phyloP scores from a whole-genome alignment of 345 rosid species.

The Eucalyptus polyanthemos region DNA sequence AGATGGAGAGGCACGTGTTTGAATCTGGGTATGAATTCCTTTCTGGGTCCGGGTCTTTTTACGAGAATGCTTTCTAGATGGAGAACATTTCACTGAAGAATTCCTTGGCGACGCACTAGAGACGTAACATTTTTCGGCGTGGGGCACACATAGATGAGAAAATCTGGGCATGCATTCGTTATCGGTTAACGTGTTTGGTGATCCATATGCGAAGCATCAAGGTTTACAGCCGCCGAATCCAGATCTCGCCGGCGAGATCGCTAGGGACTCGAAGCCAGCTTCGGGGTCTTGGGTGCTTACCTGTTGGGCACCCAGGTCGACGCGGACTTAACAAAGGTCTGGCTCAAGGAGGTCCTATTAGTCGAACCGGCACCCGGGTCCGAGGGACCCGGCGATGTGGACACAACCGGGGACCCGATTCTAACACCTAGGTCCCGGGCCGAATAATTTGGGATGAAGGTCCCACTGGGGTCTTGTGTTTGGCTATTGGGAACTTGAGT shows the following conservation, averaged over 20 bases:
- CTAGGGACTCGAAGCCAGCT: neutral
- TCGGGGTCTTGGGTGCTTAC: neutral
- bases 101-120: neutral
- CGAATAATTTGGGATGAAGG: neutral
- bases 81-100: neutral
- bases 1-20: neutral
- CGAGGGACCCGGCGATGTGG: neutral
- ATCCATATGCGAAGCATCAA: neutral
- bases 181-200: neutral
- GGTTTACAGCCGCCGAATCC: neutral
- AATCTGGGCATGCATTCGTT: neutral
- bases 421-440: neutral
- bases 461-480: neutral
- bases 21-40: neutral
- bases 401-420: neutral
- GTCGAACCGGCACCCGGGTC: neutral
- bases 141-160: neutral
- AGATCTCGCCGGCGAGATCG: neutral
- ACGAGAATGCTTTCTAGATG: neutral
- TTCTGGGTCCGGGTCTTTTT: neutral
- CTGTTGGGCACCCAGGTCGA: neutral
- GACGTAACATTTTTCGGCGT: neutral
- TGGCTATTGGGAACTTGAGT: neutral
- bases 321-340: neutral
- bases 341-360: neutral